Evolutionary conservation across 345 rosid species (phyloP).

Genomic region (Geranium brycei): DNA sequence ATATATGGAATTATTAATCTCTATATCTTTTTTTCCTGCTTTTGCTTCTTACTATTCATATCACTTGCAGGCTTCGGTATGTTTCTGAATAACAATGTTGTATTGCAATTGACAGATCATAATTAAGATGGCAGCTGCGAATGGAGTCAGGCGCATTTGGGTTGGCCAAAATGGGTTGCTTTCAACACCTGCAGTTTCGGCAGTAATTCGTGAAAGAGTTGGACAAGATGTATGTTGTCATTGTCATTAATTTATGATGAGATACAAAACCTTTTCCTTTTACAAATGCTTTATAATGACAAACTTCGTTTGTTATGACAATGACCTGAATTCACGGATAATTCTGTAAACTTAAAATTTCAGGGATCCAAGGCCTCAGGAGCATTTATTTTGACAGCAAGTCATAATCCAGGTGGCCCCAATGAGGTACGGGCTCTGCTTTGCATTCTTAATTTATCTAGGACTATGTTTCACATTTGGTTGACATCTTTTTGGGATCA

Average conservation of each 20-base stretch:
- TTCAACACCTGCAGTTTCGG: conserved; percentile 99
- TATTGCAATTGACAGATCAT: conserved; percentile 39
- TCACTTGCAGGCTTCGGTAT: background rate
- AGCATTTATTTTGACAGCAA: conserved; percentile 93
- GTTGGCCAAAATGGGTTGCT: conserved; percentile 88
- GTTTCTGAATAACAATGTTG: background rate
- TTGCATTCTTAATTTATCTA: background rate
- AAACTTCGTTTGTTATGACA: no score
- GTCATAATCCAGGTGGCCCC: conserved; percentile 99
- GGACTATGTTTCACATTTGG: no score
- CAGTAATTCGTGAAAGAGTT: conserved; percentile 85
- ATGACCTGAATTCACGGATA: no score
- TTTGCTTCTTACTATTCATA: no score
- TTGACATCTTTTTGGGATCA: no score
- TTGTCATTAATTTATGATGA: background rate
- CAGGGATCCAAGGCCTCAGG: conserved; percentile 96
- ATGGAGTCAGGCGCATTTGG: conserved; percentile 91
- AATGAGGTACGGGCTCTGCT: conserved; percentile 45
- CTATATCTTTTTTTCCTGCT: no score
- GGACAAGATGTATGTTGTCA: conserved; percentile 67
- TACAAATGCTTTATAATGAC: no score
- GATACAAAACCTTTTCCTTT: background rate
- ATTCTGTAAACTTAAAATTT: background rate
- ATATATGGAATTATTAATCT: no score
- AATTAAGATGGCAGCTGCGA: conserved; percentile 87